Conservation (phyloP, 1,284 basidiomycete species). For the Cutaneotrichosporon curvatum region DNA sequence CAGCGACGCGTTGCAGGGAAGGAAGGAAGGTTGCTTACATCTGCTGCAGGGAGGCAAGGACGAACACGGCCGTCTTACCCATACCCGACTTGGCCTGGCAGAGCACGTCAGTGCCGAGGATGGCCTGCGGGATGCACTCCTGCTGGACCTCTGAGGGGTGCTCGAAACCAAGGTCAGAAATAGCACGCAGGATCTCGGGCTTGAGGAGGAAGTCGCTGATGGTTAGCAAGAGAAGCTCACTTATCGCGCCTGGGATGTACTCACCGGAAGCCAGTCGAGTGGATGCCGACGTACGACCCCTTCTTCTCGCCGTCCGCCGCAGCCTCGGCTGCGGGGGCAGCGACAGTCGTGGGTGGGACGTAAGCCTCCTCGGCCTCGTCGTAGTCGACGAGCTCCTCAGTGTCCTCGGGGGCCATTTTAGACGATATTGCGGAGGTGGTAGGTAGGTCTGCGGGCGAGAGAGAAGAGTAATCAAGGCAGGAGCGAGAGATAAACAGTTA, state of each 20-base stretch:
- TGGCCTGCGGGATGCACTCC: constrained; percentile 99
- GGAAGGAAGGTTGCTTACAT: constrained; percentile 47
- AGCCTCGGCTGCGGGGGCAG: constrained; percentile 53
- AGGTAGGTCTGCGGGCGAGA: not conserved
- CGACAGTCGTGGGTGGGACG: constrained; percentile 45
- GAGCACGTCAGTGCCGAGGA: constrained; percentile 97
- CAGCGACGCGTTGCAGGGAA: constrained; percentile 1
- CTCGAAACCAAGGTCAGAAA: constrained; percentile 98
- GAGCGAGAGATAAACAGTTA: not conserved
- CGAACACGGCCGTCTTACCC: constrained; percentile 99
- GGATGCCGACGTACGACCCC: constrained; percentile 95
- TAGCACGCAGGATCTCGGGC: constrained; percentile 92
- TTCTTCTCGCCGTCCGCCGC: constrained; percentile 73
- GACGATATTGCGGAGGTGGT: constrained; percentile 1
- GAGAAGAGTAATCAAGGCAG: not conserved
- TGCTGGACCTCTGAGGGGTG: constrained; percentile 99
- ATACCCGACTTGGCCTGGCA: constrained; percentile 99
- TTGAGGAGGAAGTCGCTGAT: constrained; percentile 90
- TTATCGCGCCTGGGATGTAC: constrained; percentile 22
- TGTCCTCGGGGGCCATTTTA: constrained; percentile 35
- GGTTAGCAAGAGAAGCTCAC: constrained; percentile 3
- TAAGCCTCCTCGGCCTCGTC: constrained; percentile 86
- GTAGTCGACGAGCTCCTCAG: constrained; percentile 62
- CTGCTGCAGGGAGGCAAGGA: constrained; percentile 95
- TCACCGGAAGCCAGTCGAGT: constrained; percentile 89